Evolutionary conservation across 768 basidiomycete species (phyloP).

Genomic region (Serpula lacrymans): DNA sequence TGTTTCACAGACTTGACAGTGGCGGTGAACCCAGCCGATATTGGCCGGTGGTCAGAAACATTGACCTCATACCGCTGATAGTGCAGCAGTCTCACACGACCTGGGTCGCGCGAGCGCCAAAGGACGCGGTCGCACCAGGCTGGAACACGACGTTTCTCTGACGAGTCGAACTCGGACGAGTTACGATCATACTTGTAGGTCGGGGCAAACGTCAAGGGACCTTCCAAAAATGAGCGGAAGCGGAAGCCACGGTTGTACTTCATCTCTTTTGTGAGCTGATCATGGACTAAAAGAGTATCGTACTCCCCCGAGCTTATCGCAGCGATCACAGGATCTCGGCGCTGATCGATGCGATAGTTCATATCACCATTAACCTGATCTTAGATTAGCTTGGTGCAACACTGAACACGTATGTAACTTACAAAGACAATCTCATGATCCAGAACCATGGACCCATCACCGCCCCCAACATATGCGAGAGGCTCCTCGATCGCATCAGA

Average conservation of each 20-base stretch:
- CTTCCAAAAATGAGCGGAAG: slow-evolving; percentile 78
- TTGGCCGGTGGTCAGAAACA: slow-evolving; percentile 87
- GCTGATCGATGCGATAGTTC: slow-evolving; percentile 96
- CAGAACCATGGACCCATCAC: slow-evolving; percentile 87
- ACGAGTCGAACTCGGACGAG: slow-evolving; percentile 78
- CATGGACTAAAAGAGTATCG: slow-evolving; percentile 62
- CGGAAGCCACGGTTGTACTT: slow-evolving; percentile 85
- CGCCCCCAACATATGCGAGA: slow-evolving; percentile 79
- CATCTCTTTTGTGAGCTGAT: slow-evolving; percentile 90
- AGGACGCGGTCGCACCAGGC: slow-evolving; percentile 98
- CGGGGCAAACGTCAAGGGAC: slow-evolving; percentile 77
- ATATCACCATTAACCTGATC: slow-evolving; percentile 84
- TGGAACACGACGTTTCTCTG: slow-evolving; percentile 84
- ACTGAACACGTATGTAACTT: slow-evolving; percentile 30
- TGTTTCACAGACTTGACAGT: slow-evolving; percentile 69
- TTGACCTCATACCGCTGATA: slow-evolving; percentile 85
- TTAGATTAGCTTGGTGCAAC: slow-evolving; percentile 1
- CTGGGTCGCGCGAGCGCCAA: slow-evolving; percentile 58
- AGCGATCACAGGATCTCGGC: slow-evolving; percentile 76
- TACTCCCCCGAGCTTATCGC: slow-evolving; percentile 68
- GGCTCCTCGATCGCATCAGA: slow-evolving; percentile 47
- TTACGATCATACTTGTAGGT: slow-evolving; percentile 94
- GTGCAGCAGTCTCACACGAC: slow-evolving; percentile 60
- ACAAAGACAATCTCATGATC: slow-evolving; percentile 96
- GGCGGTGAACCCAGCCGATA: slow-evolving; percentile 75